Base-by-base conservation (phyloP, 495 filamentous ascomycete genomes). In the Aspergillus leporis region DNA sequence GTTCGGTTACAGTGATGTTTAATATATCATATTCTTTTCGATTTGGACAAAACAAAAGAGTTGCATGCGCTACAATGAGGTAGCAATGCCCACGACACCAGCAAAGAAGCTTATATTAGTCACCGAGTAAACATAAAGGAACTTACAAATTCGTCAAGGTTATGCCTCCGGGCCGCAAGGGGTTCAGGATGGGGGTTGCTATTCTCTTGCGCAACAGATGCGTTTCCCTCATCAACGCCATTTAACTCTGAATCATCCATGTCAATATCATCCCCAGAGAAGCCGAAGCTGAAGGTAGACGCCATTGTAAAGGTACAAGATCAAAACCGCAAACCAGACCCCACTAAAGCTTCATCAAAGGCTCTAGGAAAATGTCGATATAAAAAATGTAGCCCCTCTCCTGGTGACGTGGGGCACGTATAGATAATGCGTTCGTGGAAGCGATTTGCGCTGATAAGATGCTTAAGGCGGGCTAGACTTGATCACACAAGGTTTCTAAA, bases 241-340 rank as follows among this genome's bases (percentile, higher is more conserved):
- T 69, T 65, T 28, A 63, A 31, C 28, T 77, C 61, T 50, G 76
- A 65, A 10, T 80, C 79, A 55, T 83, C 83, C 18, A 84, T 78
- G 59, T 92, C 90, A 76, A 92, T 93, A 66, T 95, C 92, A 62
- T 95, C 91, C 9, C 88, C 90, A 1, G 82, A 82, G 69, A 96
- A 95, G 32, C 86, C 86, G 64, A 96, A 96, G 60, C 82, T 89
- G 73, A 96, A 94, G 4, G 78, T 58, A 22, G 61, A 61, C 16
- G 62, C 49, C 70, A 68, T 79, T 47, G 7, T 60, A 16, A 6
- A 41, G 3, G 10, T 1, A 7, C 38, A 14, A 5, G 14, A n/a
- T 41, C 3, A 41, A 3, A n/a, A 3, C 16, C 13, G 0, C 10
- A 5, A 14, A 2, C 2, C 1, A n/a, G n/a, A 41, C n/a, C 6